Conservation (phyloP, 306 rosid genomes). For the Pyrus betulifolia region DNA sequence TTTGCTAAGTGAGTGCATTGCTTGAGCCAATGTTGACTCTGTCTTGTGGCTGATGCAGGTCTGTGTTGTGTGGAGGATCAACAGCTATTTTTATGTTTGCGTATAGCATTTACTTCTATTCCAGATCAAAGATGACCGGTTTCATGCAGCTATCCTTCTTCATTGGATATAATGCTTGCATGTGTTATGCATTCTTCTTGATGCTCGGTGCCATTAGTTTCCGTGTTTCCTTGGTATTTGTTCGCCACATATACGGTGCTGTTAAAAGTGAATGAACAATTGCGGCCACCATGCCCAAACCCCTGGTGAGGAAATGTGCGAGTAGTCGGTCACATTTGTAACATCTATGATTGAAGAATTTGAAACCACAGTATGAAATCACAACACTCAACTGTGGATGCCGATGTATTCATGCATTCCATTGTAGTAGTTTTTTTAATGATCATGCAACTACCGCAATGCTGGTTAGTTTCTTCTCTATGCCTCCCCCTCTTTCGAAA, state of each 20-base stretch:
- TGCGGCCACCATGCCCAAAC: neutral
- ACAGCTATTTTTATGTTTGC: constrained; percentile 67
- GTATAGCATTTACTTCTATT: constrained; percentile 57
- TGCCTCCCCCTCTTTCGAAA: neutral
- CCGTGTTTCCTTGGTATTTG: constrained; percentile 54
- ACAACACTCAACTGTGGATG: neutral
- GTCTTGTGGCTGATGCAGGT: constrained; percentile 39
- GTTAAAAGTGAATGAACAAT: constrained; percentile 71
- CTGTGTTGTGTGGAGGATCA: constrained; percentile 69
- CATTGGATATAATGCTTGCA: constrained; percentile 71
- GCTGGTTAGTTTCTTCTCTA: neutral
- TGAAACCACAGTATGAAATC: neutral
- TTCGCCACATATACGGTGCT: constrained; percentile 48
- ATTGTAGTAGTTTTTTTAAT: neutral
- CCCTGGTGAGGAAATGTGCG: neutral
- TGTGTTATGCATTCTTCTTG: constrained; percentile 76
- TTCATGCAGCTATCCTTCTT: constrained; percentile 69
- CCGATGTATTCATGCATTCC: neutral
- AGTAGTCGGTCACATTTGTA: neutral
- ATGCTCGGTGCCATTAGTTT: constrained; percentile 69
- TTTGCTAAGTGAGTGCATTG: neutral
- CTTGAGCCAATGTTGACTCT: neutral
- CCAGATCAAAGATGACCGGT: constrained; percentile 64
- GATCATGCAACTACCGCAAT: neutral
- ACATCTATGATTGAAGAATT: neutral